A percentile compares a stretch with the other conserved stretches of the same genome.
phyloP scores from a whole-genome alignment of 768 basidiomycete genomes.

The Trichaptum fuscoviolaceum region DNA sequence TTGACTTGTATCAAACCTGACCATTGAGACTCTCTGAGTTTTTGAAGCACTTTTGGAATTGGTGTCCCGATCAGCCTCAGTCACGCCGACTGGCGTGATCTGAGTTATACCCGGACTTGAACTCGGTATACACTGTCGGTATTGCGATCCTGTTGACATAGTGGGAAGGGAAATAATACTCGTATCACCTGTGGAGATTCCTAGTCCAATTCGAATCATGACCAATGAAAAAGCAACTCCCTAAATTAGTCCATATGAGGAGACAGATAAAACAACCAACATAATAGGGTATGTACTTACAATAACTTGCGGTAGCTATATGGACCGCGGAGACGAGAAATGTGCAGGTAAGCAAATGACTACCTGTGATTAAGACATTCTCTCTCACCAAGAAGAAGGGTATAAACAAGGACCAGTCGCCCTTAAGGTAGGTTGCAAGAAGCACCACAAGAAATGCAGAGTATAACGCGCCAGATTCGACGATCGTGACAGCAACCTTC shows the following conservation, averaged over 20 bases:
- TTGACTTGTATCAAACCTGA: too few relatives aligned
- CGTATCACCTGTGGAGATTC: conserved; percentile 19
- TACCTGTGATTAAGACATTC: neutral
- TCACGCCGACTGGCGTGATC: neutral
- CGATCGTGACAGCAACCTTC: conserved; percentile 6
- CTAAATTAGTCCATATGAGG: conserved; percentile 6
- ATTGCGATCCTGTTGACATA: neutral
- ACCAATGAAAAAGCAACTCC: conserved; percentile 36
- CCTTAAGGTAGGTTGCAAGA: neutral
- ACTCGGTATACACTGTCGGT: too few relatives aligned
- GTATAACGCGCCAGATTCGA: conserved; percentile 10
- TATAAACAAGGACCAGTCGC: neutral
- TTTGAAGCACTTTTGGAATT: too few relatives aligned
- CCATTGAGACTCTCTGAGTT: too few relatives aligned
- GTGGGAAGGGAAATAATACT: conserved; percentile 4
- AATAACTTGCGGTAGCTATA: neutral
- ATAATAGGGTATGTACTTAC: neutral
- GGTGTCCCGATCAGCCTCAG: too few relatives aligned
- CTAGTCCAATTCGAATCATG: conserved; percentile 35
- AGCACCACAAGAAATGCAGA: neutral
- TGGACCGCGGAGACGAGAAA: neutral
- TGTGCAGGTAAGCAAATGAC: neutral
- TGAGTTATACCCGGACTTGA: neutral
- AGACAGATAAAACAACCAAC: neutral
- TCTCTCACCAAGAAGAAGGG: neutral